Evolutionary conservation across 208 protist species (phyloP).

Genomic region (Sergeia podlipaevii): DNA sequence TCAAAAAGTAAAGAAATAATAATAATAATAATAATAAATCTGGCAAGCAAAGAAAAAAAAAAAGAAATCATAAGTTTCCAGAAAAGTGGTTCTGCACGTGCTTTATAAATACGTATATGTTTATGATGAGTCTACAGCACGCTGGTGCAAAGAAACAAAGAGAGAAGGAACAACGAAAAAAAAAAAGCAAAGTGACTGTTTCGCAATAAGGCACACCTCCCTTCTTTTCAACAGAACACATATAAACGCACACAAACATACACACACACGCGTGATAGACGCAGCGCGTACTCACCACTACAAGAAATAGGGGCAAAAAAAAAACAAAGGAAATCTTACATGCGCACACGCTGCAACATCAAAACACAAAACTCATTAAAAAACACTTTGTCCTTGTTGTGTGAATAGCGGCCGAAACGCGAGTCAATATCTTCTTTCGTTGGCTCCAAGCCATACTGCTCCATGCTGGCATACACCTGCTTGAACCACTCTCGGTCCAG

Average conservation of each 20-base stretch:
- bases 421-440: conserved; percentile 42
- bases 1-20: no score
- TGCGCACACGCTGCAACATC: conserved; percentile 78
- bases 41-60: no score
- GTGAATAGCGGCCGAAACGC: conserved; percentile 48
- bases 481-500: conserved; percentile 76
- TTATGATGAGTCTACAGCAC: no score
- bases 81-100: no score
- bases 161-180: neutral
- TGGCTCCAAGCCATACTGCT: conserved; percentile 72
- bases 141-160: no score
- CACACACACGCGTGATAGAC: no score
- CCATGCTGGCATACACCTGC: conserved; percentile 61
- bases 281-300: neutral
- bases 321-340: no score
- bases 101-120: no score
- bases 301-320: neutral
- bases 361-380: conserved; percentile 85
- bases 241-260: no score
- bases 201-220: neutral
- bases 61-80: no score
- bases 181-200: neutral
- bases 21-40: no score
- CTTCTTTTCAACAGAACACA: neutral
- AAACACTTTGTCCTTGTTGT: conserved; percentile 39